Conservation (phyloP, 306 rosid species). For the Mimosa bimucronata region DNA sequence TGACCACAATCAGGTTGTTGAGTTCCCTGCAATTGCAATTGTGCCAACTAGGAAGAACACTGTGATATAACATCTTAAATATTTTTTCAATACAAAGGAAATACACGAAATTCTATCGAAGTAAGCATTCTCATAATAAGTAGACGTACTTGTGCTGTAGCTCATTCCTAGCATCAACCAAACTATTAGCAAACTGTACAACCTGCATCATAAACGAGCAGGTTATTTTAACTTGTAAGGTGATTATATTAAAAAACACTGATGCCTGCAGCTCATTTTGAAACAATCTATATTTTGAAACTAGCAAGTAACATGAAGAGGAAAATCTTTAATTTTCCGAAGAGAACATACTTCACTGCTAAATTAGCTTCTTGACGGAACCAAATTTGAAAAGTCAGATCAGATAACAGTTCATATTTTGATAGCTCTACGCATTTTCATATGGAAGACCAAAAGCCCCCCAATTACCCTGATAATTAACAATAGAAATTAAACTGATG, state of each 20-base stretch:
- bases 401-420: not conserved
- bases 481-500: not conserved
- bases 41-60: slow-evolving; percentile 6
- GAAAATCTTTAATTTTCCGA: not conserved
- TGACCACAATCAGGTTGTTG: slow-evolving; percentile 11
- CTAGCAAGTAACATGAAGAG: slow-evolving; percentile 13
- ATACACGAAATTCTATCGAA: slow-evolving; percentile 6
- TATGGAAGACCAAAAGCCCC: not conserved
- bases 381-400: not conserved
- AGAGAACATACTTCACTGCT: not conserved
- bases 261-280: slow-evolving; percentile 23
- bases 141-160: slow-evolving; percentile 80
- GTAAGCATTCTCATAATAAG: slow-evolving; percentile 34
- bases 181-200: slow-evolving; percentile 77
- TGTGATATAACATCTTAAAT: not conserved
- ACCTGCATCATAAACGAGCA: slow-evolving; percentile 59
- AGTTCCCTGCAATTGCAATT: slow-evolving; percentile 1
- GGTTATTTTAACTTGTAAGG: slow-evolving; percentile 11
- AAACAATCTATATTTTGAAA: not conserved
- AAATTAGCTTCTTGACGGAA: slow-evolving; percentile 2
- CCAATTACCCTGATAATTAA: not conserved
- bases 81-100: slow-evolving; percentile 17
- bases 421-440: not conserved
- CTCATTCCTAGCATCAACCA: slow-evolving; percentile 75
- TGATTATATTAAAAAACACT: slow-evolving; percentile 11